Conservation (phyloP, 495 filamentous ascomycete species). For the Aspergillus indologenus region DNA sequence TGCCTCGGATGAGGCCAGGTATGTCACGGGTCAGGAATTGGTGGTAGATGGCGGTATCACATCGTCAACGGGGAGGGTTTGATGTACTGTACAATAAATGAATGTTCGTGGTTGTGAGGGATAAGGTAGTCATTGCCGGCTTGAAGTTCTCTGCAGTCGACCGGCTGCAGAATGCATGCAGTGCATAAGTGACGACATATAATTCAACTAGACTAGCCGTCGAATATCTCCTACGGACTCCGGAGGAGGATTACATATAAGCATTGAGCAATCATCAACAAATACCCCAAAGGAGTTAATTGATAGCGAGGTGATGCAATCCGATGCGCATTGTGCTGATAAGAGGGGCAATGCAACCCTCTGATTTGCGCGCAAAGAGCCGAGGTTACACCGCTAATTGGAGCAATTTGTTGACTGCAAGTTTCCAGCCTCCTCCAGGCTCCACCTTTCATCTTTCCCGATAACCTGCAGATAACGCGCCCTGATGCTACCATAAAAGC, state of each 20-base stretch:
- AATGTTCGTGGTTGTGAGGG: too few relatives aligned
- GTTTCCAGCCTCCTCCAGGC: neutral
- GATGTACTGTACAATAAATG: too few relatives aligned
- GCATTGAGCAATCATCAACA: neutral
- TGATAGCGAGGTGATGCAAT: neutral
- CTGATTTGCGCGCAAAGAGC: neutral
- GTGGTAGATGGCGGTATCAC: constrained; percentile 54
- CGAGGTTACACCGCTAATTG: neutral
- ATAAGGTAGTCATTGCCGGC: too few relatives aligned
- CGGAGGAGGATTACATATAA: neutral
- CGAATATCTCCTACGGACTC: neutral
- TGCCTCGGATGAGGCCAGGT: constrained; percentile 45
- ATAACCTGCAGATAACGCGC: too few relatives aligned
- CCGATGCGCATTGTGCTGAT: neutral
- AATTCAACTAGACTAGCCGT: neutral
- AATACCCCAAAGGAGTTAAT: neutral
- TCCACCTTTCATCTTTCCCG: neutral
- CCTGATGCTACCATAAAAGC: neutral
- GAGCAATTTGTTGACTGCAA: too few relatives aligned
- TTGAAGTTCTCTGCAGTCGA: too few relatives aligned
- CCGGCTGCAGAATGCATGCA: too few relatives aligned
- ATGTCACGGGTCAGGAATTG: constrained; percentile 53
- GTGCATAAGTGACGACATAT: too few relatives aligned
- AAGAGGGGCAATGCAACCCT: neutral
- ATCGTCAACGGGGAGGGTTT: constrained; percentile 26